These are phyloP conservation scores for Corylus heterophylla DNA, from an alignment of 306 rosid genomes.

Conservation along the genomic window DNA sequence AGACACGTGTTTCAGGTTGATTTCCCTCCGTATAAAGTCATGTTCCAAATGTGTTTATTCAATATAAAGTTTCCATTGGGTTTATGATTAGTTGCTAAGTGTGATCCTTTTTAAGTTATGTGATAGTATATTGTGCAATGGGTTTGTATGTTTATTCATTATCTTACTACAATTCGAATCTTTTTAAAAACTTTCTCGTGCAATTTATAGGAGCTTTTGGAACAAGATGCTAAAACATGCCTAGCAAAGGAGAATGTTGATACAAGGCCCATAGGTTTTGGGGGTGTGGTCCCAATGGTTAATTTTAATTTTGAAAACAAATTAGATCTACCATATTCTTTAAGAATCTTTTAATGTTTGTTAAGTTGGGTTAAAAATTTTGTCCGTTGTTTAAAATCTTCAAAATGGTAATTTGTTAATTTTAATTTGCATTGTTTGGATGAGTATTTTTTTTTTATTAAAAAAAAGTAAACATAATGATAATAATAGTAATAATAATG, in stretches of 20 bases:
- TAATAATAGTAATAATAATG: too few species aligned
- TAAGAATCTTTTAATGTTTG: too few species aligned
- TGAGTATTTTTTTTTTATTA: too few species aligned
- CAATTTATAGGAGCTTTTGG: conserved; percentile 37
- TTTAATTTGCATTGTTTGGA: too few species aligned
- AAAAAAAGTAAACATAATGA: too few species aligned
- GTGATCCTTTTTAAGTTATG: not conserved
- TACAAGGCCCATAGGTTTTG: conserved; percentile 15
- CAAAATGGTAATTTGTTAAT: too few species aligned
- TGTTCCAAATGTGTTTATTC: not conserved
- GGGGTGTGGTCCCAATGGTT: too few species aligned
- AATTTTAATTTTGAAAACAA: too few species aligned
- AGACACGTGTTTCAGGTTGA: not conserved
- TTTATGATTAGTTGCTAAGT: not conserved
- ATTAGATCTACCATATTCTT: too few species aligned
- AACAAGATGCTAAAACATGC: conserved; percentile 30
- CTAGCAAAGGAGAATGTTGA: conserved; percentile 51
- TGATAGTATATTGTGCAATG: not conserved
- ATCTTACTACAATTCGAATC: not conserved
- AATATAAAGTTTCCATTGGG: not conserved
- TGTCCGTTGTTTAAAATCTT: too few species aligned
- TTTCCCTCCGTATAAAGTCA: not conserved
- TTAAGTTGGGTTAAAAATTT: too few species aligned
- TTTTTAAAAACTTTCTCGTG: conserved; percentile 7
- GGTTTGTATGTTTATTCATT: too few species aligned